These are phyloP conservation scores for Pholiota conissans DNA, from an alignment of 768 basidiomycete species.

Conservation along the genomic window DNA sequence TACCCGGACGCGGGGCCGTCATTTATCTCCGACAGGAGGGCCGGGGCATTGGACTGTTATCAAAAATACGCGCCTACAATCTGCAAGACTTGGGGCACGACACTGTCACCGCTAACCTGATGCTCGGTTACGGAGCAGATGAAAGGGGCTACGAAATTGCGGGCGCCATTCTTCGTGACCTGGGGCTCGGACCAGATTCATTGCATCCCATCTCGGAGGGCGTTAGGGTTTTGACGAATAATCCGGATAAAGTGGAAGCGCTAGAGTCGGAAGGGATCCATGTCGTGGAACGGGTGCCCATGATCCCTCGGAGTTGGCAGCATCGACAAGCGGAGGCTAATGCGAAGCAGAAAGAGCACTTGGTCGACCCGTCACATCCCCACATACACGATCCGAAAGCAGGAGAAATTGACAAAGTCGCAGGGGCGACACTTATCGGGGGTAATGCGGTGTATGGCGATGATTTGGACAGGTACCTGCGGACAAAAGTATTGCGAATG, in stretches of 20 bases:
- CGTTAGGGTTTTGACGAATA: conserved; percentile 89
- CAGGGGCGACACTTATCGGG: conserved; percentile 81
- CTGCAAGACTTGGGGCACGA: conserved; percentile 97
- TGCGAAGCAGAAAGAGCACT: conserved; percentile 20
- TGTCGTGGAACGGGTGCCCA: conserved; percentile 84
- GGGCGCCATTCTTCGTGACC: conserved; percentile 83
- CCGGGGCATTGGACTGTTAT: conserved; percentile 92
- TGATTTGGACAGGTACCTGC: conserved; percentile 92
- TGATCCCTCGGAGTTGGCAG: conserved; percentile 93
- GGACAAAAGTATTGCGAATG: conserved; percentile 97
- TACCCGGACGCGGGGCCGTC: conserved; percentile 89
- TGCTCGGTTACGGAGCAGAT: conserved; percentile 94
- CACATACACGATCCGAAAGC: conserved; percentile 21
- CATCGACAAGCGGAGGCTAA: conserved; percentile 34
- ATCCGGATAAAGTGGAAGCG: conserved; percentile 94
- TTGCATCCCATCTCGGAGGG: conserved; percentile 41
- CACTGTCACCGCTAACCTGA: conserved; percentile 96
- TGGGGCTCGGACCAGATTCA: conserved; percentile 64
- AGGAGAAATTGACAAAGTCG: conserved; percentile 37
- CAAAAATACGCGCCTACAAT: conserved; percentile 97
- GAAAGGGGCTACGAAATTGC: conserved; percentile 93
- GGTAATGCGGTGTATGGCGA: conserved; percentile 73
- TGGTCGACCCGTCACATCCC: conserved; percentile 11
- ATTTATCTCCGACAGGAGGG: conserved; percentile 98
- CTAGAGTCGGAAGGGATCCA: conserved; percentile 80